Evolutionary conservation across 768 basidiomycete genomes (phyloP).

Genomic region (Trichaptum fuscoviolaceum): DNA sequence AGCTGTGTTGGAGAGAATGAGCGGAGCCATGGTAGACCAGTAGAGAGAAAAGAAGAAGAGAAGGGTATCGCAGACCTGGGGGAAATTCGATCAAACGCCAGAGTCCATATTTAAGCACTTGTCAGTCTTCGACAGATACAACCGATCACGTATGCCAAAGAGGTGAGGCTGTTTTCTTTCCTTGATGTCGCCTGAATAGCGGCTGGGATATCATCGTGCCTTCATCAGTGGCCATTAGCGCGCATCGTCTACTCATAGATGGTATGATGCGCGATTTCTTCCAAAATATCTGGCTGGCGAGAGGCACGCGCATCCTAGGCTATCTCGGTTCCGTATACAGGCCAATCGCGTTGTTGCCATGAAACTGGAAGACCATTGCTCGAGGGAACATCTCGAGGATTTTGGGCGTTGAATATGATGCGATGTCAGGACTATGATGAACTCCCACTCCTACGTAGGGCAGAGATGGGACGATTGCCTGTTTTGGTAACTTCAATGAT

Average conservation of each 20-base stretch:
- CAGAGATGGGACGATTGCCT: not conserved
- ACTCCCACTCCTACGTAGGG: not conserved
- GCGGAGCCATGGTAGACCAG: not conserved
- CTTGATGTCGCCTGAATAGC: not conserved
- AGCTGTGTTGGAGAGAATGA: not conserved
- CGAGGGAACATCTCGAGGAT: not conserved
- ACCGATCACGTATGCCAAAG: not conserved
- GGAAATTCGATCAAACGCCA: not conserved
- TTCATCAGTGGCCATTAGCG: not conserved
- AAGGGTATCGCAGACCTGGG: constrained; percentile 1
- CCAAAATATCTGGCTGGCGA: not conserved
- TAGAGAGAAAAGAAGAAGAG: not conserved
- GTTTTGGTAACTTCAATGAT: not conserved
- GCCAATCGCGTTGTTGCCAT: not conserved
- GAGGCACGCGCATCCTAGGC: not conserved
- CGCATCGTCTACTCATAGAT: not conserved
- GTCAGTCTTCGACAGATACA: not conserved
- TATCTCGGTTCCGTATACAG: not conserved
- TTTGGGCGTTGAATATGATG: not conserved
- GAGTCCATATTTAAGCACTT: not conserved
- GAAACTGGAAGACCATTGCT: not conserved
- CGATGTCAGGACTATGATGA: not conserved
- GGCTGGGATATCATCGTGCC: not conserved
- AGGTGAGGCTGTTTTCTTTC: not conserved
- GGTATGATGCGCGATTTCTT: not conserved